Base-by-base conservation (phyloP, 306 rosid genomes). In the Sesbania bispinosa region DNA sequence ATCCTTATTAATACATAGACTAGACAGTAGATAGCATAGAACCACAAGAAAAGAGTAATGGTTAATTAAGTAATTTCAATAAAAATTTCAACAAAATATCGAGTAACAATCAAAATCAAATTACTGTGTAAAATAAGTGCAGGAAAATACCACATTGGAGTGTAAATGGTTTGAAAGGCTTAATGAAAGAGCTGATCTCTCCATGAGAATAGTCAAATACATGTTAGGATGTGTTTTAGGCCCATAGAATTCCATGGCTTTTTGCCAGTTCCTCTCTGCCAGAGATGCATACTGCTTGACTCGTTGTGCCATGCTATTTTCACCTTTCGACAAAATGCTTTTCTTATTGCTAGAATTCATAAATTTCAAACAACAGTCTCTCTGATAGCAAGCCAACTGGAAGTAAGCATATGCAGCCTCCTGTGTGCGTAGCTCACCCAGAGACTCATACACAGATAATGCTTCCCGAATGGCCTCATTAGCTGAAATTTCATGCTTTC, bases 221-320 rank as follows among this genome's bases (percentile, higher is more conserved):
- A 93, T 93, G 66, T 70, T 59, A 65, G 92, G 82, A 79, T 93
- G 98, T 11, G 94, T 81, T 79, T 82, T 68, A 39, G 98, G 90
- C 73, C 94, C 84, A 81, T 93, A 93, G 62, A 84, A 90, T 35
- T 87, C 97, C 71, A 85, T 53, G 61, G 98, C 94, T 71, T 80
- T 90, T 62, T 88, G 93, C 98, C 97, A 88, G 79, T 90, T 93
- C 83, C 96, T 85, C 79, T 90, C 98, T 3, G 96, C 98, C 84
- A 90, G 80, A 68, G 90, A 87, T 47, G 89, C 87, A 83, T 90
- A 93, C 74, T 88, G 98, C 83, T 88, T 93, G 79, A 88, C 90
- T 75, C 97, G 90, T 67, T 87, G 96, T 67, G 77, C 71, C 77
- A 26, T 51, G 70, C 50, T 71, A 72, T 69, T 85, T 77, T 93